Base-by-base conservation (phyloP, 495 filamentous ascomycete species). In the Zalerion maritima region DNA sequence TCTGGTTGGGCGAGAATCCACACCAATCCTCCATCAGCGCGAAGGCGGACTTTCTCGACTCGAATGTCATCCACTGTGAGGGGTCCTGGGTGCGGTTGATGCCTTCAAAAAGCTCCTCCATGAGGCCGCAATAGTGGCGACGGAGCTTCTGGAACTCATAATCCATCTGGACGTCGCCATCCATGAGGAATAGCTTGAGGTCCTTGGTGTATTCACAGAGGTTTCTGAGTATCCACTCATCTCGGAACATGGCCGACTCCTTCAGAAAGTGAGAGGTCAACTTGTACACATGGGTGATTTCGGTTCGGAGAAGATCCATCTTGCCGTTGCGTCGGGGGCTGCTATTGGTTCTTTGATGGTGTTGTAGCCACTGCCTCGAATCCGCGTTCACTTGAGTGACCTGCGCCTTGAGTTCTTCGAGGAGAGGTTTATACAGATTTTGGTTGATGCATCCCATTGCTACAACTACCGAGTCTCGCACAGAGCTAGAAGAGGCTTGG, bases 11-110 rank as follows among this genome's bases (percentile, higher is more conserved):
- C 0, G 89, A 92, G 49, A 89, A 91, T 0, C 91, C 89, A 55
- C 91, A 96, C 89, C 89, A 97, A 32, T 96, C 87, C 48, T 96
- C 87, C 85, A 97, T 96, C 18, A 96, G 54, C 4, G 86, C 75
- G 46, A 96, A 97, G 4, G 85, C 73, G 6, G 89, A 94, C 44
- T 93, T 86, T 14, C 89, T 64, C 0, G 84, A 78, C 47, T 94
- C 89, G 38, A 97, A 97, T 0, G 91, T 81, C 62, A 97, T 86
- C 82, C 85, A 96, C 13, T 81, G 68, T 2, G 79, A 74, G 3
- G 85, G 77, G 39, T 94, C 81, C 37, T 73, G 75, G 0, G 83
- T 83, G 21, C 80, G 73, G 42, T 89, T 93, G 36, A 93, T 78
- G 8, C 81, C 81, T 38, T 93, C 83, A 37, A 89, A 94, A 0